Evolutionary conservation across 2,329 filamentous ascomycete genomes (phyloP).

Genomic region (Colletotrichum sojae): DNA sequence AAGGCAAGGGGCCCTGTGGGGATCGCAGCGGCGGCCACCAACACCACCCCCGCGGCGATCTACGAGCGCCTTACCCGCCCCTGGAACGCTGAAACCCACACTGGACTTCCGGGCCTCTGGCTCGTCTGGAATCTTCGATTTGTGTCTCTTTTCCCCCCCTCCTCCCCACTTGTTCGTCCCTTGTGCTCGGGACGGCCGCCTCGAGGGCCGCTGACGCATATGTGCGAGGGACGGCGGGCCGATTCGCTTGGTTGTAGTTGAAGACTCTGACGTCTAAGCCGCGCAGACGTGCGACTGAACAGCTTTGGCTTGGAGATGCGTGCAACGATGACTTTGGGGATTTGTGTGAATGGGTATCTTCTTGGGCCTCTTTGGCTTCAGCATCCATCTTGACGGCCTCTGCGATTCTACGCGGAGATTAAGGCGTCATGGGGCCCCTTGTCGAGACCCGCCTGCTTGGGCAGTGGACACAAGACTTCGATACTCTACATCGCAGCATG

Average conservation of each 20-base stretch:
- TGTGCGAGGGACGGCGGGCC: background rate
- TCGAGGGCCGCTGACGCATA: background rate
- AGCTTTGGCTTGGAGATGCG: no score
- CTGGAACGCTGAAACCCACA: background rate
- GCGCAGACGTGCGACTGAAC: no score
- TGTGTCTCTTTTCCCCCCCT: background rate
- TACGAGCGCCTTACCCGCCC: slow-evolving; percentile 10
- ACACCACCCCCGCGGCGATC: background rate
- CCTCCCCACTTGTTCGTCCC: slow-evolving; percentile 25
- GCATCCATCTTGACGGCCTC: background rate
- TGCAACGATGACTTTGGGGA: no score
- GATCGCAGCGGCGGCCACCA: background rate
- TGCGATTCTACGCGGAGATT: background rate
- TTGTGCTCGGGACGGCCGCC: background rate
- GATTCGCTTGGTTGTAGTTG: no score
- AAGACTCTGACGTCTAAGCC: no score
- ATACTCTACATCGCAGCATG: background rate
- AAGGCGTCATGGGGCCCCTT: background rate
- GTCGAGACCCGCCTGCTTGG: background rate
- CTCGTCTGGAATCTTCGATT: slow-evolving; percentile 11
- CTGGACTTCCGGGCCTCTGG: background rate
- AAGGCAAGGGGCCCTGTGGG: background rate
- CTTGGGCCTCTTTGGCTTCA: background rate
- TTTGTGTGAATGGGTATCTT: background rate
- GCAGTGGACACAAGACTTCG: no score